A percentile compares a stretch with the other conserved stretches of the same genome.
Conservation (phyloP, 352 stramenopile genomes). For the Phytopythium ostracodes region DNA sequence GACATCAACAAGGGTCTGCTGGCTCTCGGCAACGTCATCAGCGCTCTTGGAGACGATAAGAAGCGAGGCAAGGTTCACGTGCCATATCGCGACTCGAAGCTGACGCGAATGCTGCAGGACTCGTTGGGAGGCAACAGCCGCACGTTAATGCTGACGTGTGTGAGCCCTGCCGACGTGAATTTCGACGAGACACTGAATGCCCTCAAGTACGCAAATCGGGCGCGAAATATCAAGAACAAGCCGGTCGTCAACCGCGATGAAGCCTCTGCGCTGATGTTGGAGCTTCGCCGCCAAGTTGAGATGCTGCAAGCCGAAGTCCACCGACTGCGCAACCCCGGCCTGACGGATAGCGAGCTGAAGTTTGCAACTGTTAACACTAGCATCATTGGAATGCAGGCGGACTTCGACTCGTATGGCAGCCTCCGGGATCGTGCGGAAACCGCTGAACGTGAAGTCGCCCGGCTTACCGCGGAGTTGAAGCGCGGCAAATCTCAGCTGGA, state of each 20-base stretch:
- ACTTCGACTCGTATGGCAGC: conserved; percentile 77
- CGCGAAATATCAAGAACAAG: conserved; percentile 90
- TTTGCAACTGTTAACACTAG: conserved; percentile 53
- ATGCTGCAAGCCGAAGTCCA: conserved; percentile 82
- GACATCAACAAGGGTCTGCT: conserved; percentile 99
- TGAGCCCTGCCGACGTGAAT: conserved; percentile 89
- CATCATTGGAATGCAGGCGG: conserved; percentile 58
- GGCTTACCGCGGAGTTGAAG: conserved; percentile 73
- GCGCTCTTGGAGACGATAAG: conserved; percentile 90
- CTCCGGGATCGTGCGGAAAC: conserved; percentile 70
- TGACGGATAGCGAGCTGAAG: conserved; percentile 78
- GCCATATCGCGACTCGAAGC: conserved; percentile 93
- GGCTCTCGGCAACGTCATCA: conserved; percentile 97
- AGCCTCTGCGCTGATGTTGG: conserved; percentile 60
- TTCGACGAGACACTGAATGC: conserved; percentile 91
- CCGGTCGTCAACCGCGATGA: conserved; percentile 84
- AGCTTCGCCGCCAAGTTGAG: conserved; percentile 75
- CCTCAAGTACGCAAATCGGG: conserved; percentile 90
- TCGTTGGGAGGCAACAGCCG: conserved; percentile 89
- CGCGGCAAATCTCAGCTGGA: conserved; percentile 74
- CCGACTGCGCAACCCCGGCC: conserved; percentile 69
- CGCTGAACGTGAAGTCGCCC: conserved; percentile 73
- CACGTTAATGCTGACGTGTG: conserved; percentile 91
- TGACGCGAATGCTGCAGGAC: conserved; percentile 93
- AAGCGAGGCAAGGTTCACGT: conserved; percentile 91